Evolutionary conservation across 2,329 filamentous ascomycete species (phyloP).

Genomic region (Zymoseptoria pseudotritici): DNA sequence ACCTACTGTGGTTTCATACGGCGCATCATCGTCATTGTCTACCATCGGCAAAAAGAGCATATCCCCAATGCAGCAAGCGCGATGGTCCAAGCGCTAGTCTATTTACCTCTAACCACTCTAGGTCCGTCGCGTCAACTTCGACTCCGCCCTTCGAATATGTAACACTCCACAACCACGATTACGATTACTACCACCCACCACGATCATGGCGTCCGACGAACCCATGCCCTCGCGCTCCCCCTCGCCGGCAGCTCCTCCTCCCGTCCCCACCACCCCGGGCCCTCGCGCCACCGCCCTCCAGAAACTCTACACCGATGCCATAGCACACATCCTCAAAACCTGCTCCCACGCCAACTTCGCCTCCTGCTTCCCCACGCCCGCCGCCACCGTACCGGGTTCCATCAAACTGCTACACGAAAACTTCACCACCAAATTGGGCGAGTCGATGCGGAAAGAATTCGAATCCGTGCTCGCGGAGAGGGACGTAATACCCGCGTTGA

Average conservation of each 20-base stretch:
- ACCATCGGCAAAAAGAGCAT: background rate
- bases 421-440: constrained; percentile 51
- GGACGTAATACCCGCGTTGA: constrained; percentile 50
- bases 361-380: constrained; percentile 56
- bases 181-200: background rate
- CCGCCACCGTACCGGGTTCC: constrained; percentile 48
- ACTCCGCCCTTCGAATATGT: too few relatives aligned
- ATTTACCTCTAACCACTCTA: background rate
- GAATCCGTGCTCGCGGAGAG: constrained; percentile 52
- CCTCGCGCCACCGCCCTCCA: constrained; percentile 53
- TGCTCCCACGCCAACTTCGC: constrained; percentile 56
- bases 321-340: constrained; percentile 53
- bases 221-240: constrained; percentile 11
- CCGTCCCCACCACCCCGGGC: constrained; percentile 48
- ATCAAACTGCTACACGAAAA: constrained; percentile 52
- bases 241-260: constrained; percentile 30
- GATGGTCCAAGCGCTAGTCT: background rate
- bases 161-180: too few relatives aligned
- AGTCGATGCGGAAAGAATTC: constrained; percentile 46
- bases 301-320: constrained; percentile 53
- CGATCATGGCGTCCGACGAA: background rate
- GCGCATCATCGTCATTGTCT: background rate
- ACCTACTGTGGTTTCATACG: background rate
- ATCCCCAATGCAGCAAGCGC: background rate
- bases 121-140: background rate